Evolutionary conservation across 345 rosid species (phyloP), one percentile per base, ranked within the genome.

Genomic region (Brassica rapa): DNA sequence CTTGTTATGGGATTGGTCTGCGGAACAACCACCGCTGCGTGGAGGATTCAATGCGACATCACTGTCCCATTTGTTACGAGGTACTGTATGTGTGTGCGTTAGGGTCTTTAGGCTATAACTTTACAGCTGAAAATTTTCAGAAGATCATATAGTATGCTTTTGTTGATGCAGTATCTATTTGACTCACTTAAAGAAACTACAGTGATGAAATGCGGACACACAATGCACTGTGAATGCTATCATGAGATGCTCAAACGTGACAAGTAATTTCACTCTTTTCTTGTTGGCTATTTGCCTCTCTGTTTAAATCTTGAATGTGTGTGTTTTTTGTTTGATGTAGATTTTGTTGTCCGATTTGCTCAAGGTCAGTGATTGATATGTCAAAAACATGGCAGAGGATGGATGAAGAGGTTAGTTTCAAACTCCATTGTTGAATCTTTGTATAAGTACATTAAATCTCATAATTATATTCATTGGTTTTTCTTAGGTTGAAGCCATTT

Each of bases 151-250:
- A n/a, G 1, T 39, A 32, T 32, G 99, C 60, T 89, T 81, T 30
- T 32, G 35, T 4, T 32, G 35, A 0, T 84, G 82, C 82, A 95
- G 98, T 95, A 88, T 86, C 88, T 95, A 4, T 95, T 95, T 76
- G 99, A 95, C 81, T 95, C 99, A 0, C 79, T 95, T 73, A 91
- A 95, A 79, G 99, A 90, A 71, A 88, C 94, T 27, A 83, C 83
- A 0, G 99, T 95, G 15, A 90, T 95, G 99, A 93, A 87, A 87
- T 95, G 99, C 12, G 99, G 99, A 70, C 99, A 95, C 89, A 95
- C 99, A 0, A 95, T 95, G 97, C 99, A 95, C 59, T 21, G 27
- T 16, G 97, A 95, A 75, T 95, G 99, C 79, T 90, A 74, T 74
- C n/a, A 32, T 1, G 98, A 93, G 88, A 95, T 95, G 99, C 71